Evolutionary conservation across 768 basidiomycete genomes (phyloP).

Genomic region (Pisolithus microcarpus): DNA sequence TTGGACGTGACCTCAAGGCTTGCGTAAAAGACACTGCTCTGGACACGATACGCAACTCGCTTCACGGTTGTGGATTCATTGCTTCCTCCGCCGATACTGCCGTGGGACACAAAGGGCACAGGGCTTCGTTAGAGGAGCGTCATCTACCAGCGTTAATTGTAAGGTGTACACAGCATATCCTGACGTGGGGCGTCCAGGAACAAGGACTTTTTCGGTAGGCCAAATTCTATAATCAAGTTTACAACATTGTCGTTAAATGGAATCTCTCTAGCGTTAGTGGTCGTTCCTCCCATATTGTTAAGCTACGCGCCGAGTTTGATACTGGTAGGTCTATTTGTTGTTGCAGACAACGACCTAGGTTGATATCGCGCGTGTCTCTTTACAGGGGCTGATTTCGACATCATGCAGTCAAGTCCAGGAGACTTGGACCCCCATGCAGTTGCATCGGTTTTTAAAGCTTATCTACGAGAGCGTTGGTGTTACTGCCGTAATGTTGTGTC

Average conservation of each 20-base stretch:
- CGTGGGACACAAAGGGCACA: constrained; percentile 13
- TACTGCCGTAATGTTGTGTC: neutral
- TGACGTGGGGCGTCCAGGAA: constrained; percentile 79
- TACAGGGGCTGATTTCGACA: constrained; percentile 79
- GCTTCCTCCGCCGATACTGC: neutral
- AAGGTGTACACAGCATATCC: constrained; percentile 74
- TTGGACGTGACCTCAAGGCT: constrained; percentile 50
- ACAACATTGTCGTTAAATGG: constrained; percentile 4
- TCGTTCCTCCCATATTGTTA: constrained; percentile 70
- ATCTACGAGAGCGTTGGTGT: constrained; percentile 80
- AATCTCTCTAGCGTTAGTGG: constrained; percentile 61
- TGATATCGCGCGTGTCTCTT: constrained; percentile 2
- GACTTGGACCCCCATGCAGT: constrained; percentile 95
- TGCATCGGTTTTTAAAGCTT: constrained; percentile 88
- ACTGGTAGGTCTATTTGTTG: constrained; percentile 40
- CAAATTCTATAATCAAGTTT: neutral
- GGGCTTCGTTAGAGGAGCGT: constrained; percentile 37
- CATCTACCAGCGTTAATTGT: constrained; percentile 70
- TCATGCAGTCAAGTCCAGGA: constrained; percentile 68
- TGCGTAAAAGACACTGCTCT: constrained; percentile 55
- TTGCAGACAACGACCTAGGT: constrained; percentile 3
- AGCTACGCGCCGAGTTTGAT: constrained; percentile 76
- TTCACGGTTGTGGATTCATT: constrained; percentile 3
- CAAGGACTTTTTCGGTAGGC: constrained; percentile 80
- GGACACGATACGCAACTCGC: constrained; percentile 12